Evolutionary conservation across 257 asterid genomes (phyloP).

Genomic region (Ilex aquifolium): DNA sequence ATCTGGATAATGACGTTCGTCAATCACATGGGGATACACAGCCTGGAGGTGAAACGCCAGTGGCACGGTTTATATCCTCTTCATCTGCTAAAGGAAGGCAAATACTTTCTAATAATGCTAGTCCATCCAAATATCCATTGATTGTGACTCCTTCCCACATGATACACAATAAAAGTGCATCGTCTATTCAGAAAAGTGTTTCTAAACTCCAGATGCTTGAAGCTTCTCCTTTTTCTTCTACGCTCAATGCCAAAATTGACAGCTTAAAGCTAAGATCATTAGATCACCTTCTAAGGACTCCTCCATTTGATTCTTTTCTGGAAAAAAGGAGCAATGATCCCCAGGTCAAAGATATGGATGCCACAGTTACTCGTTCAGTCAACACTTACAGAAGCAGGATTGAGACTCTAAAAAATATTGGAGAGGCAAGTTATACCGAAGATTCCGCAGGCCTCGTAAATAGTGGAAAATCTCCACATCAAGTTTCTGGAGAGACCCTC

Average conservation of each 20-base stretch:
- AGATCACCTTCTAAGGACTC: slow-evolving; percentile 37
- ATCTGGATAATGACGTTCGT: slow-evolving; percentile 17
- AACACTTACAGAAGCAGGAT: slow-evolving; percentile 15
- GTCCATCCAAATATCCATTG: slow-evolving; percentile 42
- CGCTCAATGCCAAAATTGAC: slow-evolving; percentile 49
- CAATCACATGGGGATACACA: slow-evolving; percentile 21
- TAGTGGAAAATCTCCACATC: slow-evolving; percentile 23
- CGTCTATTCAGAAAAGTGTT: slow-evolving; percentile 74
- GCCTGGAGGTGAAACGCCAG: slow-evolving; percentile 29
- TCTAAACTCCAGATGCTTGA: slow-evolving; percentile 63
- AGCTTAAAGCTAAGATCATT: slow-evolving; percentile 33
- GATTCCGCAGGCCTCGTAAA: slow-evolving; percentile 22
- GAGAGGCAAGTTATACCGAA: slow-evolving; percentile 23
- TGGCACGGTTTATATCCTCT: slow-evolving; percentile 31
- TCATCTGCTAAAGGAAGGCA: slow-evolving; percentile 38
- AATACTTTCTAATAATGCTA: slow-evolving; percentile 17
- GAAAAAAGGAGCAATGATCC: slow-evolving; percentile 16
- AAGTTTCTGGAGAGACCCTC: slow-evolving; percentile 15
- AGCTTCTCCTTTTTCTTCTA: slow-evolving; percentile 54
- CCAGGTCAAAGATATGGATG: slow-evolving; percentile 9
- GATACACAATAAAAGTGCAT: slow-evolving; percentile 27
- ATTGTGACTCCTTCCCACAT: slow-evolving; percentile 36
- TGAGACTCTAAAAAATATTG: slow-evolving; percentile 19
- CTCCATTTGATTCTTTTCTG: slow-evolving; percentile 29
- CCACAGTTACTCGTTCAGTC: slow-evolving; percentile 6